Conservation (phyloP, 2,329 filamentous ascomycete species). For the Trichoderma koningii region DNA sequence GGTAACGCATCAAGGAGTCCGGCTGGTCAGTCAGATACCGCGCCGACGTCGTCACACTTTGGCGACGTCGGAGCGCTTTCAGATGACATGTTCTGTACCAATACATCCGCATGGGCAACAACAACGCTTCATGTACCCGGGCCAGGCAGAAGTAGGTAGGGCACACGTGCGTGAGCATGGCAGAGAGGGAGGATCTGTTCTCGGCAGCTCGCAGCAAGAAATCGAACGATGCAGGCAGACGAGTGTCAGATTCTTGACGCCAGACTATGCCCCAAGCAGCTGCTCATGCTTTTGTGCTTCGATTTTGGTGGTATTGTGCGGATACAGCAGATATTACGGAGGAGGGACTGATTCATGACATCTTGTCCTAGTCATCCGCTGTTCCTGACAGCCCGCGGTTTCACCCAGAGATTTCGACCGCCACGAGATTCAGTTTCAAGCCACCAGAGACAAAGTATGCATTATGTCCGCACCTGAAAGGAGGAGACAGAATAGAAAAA, state of each 20-base stretch:
- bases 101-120: background rate
- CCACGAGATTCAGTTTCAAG: background rate
- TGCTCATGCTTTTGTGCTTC: too few relatives aligned
- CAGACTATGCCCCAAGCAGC: too few relatives aligned
- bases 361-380: background rate
- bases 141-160: background rate
- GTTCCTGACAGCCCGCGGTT: background rate
- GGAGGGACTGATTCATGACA: slow-evolving; percentile 4
- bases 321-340: background rate
- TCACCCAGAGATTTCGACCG: background rate
- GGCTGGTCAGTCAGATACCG: background rate
- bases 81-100: too few relatives aligned
- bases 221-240: background rate
- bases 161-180: slow-evolving; percentile 5
- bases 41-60: too few relatives aligned
- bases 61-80: too few relatives aligned
- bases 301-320: too few relatives aligned
- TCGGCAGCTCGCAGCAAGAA: slow-evolving; percentile 6
- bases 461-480: background rate
- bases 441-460: background rate
- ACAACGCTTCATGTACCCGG: background rate
- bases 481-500: background rate
- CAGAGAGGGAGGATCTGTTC: background rate
- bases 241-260: too few relatives aligned
- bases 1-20: background rate